Percentiles rank a stretch among this genome's conserved stretches.
Evolutionary conservation across 1,284 basidiomycete species (phyloP).

Genomic region (Fomitopsis pinicola): DNA sequence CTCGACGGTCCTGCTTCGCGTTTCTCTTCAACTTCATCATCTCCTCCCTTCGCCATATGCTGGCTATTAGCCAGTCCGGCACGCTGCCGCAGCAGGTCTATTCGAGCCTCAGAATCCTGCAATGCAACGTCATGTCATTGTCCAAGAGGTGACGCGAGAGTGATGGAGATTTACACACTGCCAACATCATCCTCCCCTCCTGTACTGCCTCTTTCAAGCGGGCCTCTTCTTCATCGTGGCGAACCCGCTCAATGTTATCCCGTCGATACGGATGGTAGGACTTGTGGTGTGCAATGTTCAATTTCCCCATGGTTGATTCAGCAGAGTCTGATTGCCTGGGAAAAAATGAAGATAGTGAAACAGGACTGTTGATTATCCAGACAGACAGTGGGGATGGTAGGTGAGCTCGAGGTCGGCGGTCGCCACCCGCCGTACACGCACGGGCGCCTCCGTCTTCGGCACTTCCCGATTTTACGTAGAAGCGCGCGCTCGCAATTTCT

Average conservation of each 20-base stretch:
- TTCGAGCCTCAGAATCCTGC: conserved; percentile 77
- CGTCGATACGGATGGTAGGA: conserved; percentile 83
- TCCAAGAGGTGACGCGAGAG: not conserved
- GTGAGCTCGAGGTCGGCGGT: not conserved
- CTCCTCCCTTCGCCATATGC: conserved; percentile 35
- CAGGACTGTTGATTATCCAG: not conserved
- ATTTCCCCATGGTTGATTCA: conserved; percentile 57
- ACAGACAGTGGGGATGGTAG: not conserved
- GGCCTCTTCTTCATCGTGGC: conserved; percentile 80
- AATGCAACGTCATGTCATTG: not conserved
- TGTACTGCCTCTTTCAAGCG: conserved; percentile 56
- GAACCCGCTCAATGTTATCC: conserved; percentile 80
- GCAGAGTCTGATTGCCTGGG: not conserved
- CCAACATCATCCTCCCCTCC: conserved; percentile 67
- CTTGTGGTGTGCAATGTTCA: conserved; percentile 87
- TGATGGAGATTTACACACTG: conserved; percentile 39
- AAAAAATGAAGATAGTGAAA: not conserved
- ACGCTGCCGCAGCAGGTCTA: conserved; percentile 59
- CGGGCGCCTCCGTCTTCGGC: not conserved
- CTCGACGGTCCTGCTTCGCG: conserved; percentile 31
- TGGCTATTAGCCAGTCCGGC: conserved; percentile 34
- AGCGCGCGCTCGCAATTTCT: conserved; percentile 1
- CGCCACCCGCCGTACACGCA: not conserved
- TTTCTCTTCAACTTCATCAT: conserved; percentile 38
- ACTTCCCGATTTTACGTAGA: not conserved